Base-by-base conservation (phyloP, 129 eudicot species). In the Ambrosia artemisiifolia region DNA sequence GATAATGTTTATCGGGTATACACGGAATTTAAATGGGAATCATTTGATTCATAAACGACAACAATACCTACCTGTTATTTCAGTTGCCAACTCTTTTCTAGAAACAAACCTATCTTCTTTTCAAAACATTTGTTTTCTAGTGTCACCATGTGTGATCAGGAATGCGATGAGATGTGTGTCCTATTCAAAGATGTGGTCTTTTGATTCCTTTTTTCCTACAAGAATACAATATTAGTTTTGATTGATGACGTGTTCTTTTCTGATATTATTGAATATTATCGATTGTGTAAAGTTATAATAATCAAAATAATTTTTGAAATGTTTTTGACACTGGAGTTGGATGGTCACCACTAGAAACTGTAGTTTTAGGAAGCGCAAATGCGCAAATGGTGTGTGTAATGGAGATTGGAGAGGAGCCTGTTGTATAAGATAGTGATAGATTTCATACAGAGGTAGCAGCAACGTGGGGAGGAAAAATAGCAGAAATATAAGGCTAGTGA, bases 61-160 rank as follows among this genome's bases (percentile, higher is more conserved):
- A 77, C 66, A 70, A 78, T 70, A 78, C 77, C 77, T 78, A 71
- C 82, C 68, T 51, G 57, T 78, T 53, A 46, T 63, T 71, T 78
- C 67, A 19, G 66, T 78, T 43, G 73, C 73, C 82, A 64, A 78
- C 82, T 53, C 44, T 78, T 28, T 38, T 70, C 77, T 63, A 70
- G 77, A 78, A 71, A 60, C 32, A 64, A 42, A 35, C 16, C 82
- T n/a, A 32, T 78, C 56, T 51, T 61, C 44, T 69, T 50, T 9
- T 33, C 20, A 38, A 30, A 20, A 53, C 19, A 61, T 76, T 63
- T 78, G 81, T 70, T 78, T 78, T 70, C 72, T 78, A 70, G 81
- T 77, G 72, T 51, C 3, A 70, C n/a, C 4, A 77, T 61, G 75
- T 69, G 75, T 62, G 81, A 60, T 62, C 65, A 63, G 4, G 42